A percentile compares a stretch with the other conserved stretches of the same genome.
Evolutionary conservation across 139 green algal genomes (phyloP).

Genomic region (Chlamydomonas applanata): DNA sequence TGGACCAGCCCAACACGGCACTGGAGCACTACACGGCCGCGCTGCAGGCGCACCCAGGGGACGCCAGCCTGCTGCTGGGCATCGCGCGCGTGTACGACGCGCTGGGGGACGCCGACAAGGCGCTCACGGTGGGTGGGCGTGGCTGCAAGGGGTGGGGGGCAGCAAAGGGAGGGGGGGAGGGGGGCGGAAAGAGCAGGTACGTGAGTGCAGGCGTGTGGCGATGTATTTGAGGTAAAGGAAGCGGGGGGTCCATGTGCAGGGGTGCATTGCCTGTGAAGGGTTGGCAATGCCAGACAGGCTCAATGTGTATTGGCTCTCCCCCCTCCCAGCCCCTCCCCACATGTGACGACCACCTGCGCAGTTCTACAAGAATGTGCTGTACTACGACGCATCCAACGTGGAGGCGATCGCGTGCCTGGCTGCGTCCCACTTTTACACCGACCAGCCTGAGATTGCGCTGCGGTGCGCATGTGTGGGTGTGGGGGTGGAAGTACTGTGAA

Average conservation of each 20-base stretch:
- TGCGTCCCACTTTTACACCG: constrained; percentile 78
- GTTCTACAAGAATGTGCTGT: constrained; percentile 54
- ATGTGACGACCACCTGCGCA: background rate
- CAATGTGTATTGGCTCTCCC: too few species aligned
- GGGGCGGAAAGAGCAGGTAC: too few species aligned
- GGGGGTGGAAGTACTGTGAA: too few species aligned
- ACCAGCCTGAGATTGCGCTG: constrained; percentile 82
- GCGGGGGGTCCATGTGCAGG: too few species aligned
- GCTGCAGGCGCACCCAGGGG: constrained; percentile 46
- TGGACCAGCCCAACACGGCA: constrained; percentile 67
- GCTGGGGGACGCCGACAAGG: constrained; percentile 59
- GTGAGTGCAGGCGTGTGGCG: too few species aligned
- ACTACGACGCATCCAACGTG: constrained; percentile 64
- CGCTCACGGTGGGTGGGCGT: constrained; percentile 53
- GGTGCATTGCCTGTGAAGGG: too few species aligned
- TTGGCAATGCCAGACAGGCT: too few species aligned
- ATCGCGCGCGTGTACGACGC: constrained; percentile 70
- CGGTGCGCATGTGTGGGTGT: constrained; percentile 27
- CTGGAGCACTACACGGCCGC: constrained; percentile 59
- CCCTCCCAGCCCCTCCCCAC: too few species aligned
- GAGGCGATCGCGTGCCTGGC: constrained; percentile 79
- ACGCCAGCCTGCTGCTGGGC: constrained; percentile 62
- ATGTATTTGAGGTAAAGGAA: too few species aligned
- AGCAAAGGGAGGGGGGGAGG: too few species aligned
- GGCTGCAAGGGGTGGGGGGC: background rate